Conservation (phyloP, 179 eudicot genomes). For the Dionaea muscipula region DNA sequence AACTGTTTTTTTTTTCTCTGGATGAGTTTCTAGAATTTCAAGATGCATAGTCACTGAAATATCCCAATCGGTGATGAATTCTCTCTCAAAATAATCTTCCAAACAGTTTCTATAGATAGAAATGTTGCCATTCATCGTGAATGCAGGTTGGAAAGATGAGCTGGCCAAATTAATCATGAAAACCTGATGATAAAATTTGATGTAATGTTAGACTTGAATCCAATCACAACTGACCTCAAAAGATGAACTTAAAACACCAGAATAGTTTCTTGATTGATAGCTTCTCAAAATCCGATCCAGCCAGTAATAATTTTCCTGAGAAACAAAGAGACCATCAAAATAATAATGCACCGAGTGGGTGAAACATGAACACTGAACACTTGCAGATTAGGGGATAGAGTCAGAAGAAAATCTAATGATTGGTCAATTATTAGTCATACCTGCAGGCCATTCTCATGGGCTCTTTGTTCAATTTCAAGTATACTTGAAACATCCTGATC, state of each 20-base stretch:
- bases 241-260: conserved; percentile 56
- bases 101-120: not conserved
- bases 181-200: not conserved
- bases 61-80: not conserved
- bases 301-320: conserved; percentile 78
- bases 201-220: conserved; percentile 1
- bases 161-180: too few species aligned
- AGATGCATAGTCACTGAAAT: not conserved
- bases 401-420: not conserved
- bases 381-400: not conserved
- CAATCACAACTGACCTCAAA: conserved; percentile 42
- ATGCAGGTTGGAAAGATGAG: not conserved
- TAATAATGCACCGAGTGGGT: too few species aligned
- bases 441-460: conserved; percentile 91
- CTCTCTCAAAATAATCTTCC: not conserved
- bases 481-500: conserved; percentile 57
- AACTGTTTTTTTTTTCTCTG: not conserved
- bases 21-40: not conserved
- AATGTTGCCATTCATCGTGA: not conserved
- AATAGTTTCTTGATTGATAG: conserved; percentile 70
- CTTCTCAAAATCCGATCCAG: conserved; percentile 65
- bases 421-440: conserved; percentile 12
- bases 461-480: conserved; percentile 87
- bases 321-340: not conserved
- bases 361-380: not conserved